These are phyloP conservation scores for Penicillium hordei DNA, from an alignment of 2,329 filamentous ascomycete genomes.

Conservation along the genomic window DNA sequence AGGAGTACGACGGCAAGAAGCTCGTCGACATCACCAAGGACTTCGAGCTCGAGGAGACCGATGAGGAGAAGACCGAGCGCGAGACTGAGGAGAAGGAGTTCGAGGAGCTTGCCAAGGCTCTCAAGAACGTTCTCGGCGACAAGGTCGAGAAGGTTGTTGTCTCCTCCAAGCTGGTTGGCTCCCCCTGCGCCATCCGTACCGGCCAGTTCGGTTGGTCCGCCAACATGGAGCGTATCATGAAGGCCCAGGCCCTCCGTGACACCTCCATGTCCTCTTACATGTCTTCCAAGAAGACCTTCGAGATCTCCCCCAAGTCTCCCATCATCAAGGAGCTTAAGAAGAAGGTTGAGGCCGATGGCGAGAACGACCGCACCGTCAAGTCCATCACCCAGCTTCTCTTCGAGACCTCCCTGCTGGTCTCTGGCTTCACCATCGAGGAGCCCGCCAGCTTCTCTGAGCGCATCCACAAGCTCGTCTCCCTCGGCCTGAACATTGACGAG, in stretches of 20 bases:
- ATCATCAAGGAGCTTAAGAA: conserved; percentile 99
- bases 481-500: conserved; percentile 97
- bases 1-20: conserved; percentile 99
- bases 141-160: conserved; percentile 99
- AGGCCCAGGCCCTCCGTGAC: conserved; percentile 99
- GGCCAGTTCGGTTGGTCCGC: conserved; percentile 99
- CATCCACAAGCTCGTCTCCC: conserved; percentile 98
- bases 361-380: conserved; percentile 99
- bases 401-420: conserved; percentile 97
- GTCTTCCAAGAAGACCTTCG: conserved; percentile 99
- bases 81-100: conserved; percentile 98
- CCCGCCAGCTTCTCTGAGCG: conserved; percentile 96
- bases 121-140: conserved; percentile 99
- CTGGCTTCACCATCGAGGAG: conserved; percentile 99
- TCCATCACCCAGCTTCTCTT: conserved; percentile 97
- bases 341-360: conserved; percentile 96
- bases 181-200: conserved; percentile 97
- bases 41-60: conserved; percentile 99
- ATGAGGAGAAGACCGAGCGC: conserved; percentile 96
- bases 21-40: conserved; percentile 99
- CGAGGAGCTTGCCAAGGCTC: conserved; percentile 88
- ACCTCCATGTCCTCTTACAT: conserved; percentile 99
- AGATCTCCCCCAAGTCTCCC: conserved; percentile 97
- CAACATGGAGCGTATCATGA: conserved; percentile 99
- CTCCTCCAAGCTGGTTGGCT: conserved; percentile 90